Base-by-base conservation (phyloP, 164 flowering plant species). In the Kalanchoe fedtschenkoi region DNA sequence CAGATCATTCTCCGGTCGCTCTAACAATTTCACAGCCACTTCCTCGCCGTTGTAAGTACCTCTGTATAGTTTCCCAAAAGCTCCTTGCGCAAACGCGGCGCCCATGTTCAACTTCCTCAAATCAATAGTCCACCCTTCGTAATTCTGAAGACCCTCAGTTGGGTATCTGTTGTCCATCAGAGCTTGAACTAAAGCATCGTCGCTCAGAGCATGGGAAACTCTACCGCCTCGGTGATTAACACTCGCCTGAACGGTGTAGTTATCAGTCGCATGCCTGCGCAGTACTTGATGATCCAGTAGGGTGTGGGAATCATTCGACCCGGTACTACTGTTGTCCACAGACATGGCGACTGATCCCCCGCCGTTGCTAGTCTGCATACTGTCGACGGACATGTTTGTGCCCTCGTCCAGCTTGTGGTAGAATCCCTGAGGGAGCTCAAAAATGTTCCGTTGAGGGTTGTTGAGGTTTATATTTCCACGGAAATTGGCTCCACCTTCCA, bases 121-220 rank as follows among this genome's bases (percentile, higher is more conserved):
- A 47, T 47, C 54, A 47, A 47, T 47, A 6, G 54, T 47, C 54
- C 54, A 47, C 29, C 24, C 54, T 47, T 47, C 54, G 29, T 47
- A 47, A 47, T 47, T 47, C 10, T 47, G 54, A 21, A 47, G 54
- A 22, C 54, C 10, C 54, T 47, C 54, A 21, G 54, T 47, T 2
- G 54, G 54, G 54, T 47, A 47, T 21, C 24, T 47, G 54, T 22
- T 47, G 54, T 47, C 54, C 54, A 47, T 47, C 54, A 47, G 29
- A 21, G 54, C 54, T 22, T 47, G 54, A 22, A 47, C 54, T 22
- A 47, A 47, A 21, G 28, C 29, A 47, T 47, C 54, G 8, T 47
- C 54, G 7, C 54, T 47, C 54, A 47, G 29, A 10, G 54, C 54
- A 22, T 47, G 54, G 8, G 54, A 47, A 47, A 47, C 54, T 47